Base-by-base conservation (phyloP, 225 moss, liverwort and hornwort genomes). In the Rhytidiadelphus loreus region DNA sequence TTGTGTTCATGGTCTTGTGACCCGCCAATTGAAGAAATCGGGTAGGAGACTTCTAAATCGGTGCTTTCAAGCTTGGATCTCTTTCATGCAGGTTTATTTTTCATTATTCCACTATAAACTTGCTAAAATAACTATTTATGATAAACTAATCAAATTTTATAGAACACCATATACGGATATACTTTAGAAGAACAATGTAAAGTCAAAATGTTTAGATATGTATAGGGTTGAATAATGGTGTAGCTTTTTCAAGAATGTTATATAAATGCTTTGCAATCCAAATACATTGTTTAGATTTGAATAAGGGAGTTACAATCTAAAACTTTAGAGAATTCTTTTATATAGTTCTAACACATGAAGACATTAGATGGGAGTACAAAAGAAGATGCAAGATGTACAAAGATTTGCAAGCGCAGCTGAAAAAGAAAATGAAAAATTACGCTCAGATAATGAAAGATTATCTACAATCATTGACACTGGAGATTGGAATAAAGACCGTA, bases 31-130 rank as follows among this genome's bases (percentile, higher is more conserved):
- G 59, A 56, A 22, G 68, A 96, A 90, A 89, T 92, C 43, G 16
- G 16, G 73, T 59, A 86, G 77, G 22, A 91, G 87, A 83, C 90
- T 91, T 50, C 32, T 98, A 48, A 91, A 74, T 53, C 89, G 87
- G 24, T 90, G 89, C 83, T 96, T 98, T 87, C 95, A 96, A 71
- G 91, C 91, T 44, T 98, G 98, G 98, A 93, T 96, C 69, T 93
- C 92, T 83, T 96, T 91, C 56, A 96, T 98, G 96, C 98, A 98
- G 95, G 97, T 98, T 80, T 50, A 72, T 7, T 84, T 84, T 85
- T 82, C 15, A 57, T 23, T 82, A 22, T 3, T 89, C 21, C 5
- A 44, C 5, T 20, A 43, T 56, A 56, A 26, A 32, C 18, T 56
- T 76, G 8, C 9, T 41, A 82, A 19, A 91, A 22, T n/a, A 35